These are phyloP conservation scores for Pseudoscleropodium purum DNA, from an alignment of 225 moss, liverwort and hornwort genomes.

Conservation along the genomic window DNA sequence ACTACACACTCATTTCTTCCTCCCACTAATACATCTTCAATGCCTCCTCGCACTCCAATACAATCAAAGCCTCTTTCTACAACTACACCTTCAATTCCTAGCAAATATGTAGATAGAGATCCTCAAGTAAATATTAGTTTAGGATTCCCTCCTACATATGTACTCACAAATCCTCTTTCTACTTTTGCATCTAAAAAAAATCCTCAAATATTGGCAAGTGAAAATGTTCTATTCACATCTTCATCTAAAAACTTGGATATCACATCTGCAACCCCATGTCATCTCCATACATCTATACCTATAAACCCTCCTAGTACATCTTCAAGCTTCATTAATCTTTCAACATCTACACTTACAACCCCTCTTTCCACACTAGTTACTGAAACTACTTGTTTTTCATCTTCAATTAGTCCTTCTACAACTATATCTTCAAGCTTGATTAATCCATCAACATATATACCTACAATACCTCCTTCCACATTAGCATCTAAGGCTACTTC, in stretches of 20 bases:
- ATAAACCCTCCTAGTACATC: background rate
- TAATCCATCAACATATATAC: background rate
- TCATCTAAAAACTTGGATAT: background rate
- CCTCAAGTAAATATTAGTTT: background rate
- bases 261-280: background rate
- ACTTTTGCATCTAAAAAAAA: background rate
- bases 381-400: background rate
- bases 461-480: background rate
- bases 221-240: background rate
- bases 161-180: background rate
- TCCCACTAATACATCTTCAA: background rate
- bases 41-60: background rate
- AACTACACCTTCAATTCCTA: background rate
- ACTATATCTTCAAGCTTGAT: background rate
- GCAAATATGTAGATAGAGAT: background rate
- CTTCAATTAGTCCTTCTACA: background rate
- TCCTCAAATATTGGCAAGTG: background rate
- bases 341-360: background rate
- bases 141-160: background rate
- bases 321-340: background rate
- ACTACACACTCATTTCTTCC: background rate
- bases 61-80: background rate
- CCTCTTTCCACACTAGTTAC: background rate
- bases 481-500: background rate
- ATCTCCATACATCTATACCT: background rate